These are phyloP conservation scores for Yamadazyma scolyti DNA, from an alignment of 805 yeast species.

Conservation along the genomic window DNA sequence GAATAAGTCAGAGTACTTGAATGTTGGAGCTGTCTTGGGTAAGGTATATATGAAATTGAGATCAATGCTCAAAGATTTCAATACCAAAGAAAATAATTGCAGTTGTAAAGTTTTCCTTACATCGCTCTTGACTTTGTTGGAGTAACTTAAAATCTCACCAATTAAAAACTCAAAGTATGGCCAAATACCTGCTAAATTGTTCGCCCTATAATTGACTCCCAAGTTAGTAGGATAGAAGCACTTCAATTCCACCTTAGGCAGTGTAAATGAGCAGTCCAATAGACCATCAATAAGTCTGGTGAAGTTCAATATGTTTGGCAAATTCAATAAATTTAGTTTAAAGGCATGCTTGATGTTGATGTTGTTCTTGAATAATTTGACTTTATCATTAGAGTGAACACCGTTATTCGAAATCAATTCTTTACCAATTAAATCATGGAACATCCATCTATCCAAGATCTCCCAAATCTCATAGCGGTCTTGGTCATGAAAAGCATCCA, in stretches of 20 bases:
- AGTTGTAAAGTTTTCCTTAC: constrained; percentile 48
- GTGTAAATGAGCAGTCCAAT: no score
- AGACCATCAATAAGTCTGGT: constrained; percentile 48
- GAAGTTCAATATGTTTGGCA: constrained; percentile 57
- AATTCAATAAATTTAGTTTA: constrained; percentile 42
- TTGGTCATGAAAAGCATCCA: constrained; percentile 43
- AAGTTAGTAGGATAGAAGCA: constrained; percentile 60
- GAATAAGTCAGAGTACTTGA: constrained; percentile 21
- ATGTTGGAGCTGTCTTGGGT: constrained; percentile 23
- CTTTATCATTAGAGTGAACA: constrained; percentile 1
- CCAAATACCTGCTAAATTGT: constrained; percentile 58
- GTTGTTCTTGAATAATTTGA: constrained; percentile 5
- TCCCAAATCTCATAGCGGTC: constrained; percentile 60
- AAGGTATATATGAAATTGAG: constrained; percentile 49
- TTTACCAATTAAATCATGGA: constrained; percentile 24
- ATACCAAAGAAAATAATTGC: constrained; percentile 49
- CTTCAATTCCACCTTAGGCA: constrained; percentile 31
- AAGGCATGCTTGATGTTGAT: constrained; percentile 24
- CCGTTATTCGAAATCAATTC: neutral
- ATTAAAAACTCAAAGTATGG: constrained; percentile 75
- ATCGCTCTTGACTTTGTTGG: constrained; percentile 33
- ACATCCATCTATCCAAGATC: constrained; percentile 68
- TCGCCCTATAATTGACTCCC: constrained; percentile 53
- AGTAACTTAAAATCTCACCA: constrained; percentile 59
- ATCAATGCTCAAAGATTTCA: constrained; percentile 34